Percentiles rank a stretch among this genome's conserved stretches.
These are phyloP conservation scores for Hypocreales sp. DNA, from an alignment of 2,329 filamentous ascomycete species.

Conservation along the genomic window DNA sequence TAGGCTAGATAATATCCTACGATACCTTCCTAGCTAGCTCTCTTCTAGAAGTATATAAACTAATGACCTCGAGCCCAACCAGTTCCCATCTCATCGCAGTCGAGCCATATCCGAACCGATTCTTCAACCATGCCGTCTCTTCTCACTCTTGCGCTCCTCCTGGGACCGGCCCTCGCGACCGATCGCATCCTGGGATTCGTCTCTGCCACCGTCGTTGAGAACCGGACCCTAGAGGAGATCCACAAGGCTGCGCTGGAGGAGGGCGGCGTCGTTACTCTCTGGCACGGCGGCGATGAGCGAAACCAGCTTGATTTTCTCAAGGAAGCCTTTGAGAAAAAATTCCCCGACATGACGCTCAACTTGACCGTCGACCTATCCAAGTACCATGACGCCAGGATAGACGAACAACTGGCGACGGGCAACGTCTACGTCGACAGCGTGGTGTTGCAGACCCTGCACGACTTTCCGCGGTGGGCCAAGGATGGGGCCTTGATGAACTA, in stretches of 20 bases:
- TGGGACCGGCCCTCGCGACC: neutral
- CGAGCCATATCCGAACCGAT: no score
- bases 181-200: neutral
- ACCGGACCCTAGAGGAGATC: slow-evolving; percentile 30
- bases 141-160: neutral
- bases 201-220: slow-evolving; percentile 16
- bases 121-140: no score
- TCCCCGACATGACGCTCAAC: slow-evolving; percentile 34
- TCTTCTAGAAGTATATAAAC: no score
- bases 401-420: slow-evolving; percentile 24
- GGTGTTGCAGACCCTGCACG: slow-evolving; percentile 33
- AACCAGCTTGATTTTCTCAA: slow-evolving; percentile 23
- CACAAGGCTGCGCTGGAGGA: slow-evolving; percentile 32
- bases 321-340: slow-evolving; percentile 25
- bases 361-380: slow-evolving; percentile 39
- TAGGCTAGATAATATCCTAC: no score
- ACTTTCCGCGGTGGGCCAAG: slow-evolving; percentile 34
- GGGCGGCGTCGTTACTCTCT: slow-evolving; percentile 26
- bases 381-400: slow-evolving; percentile 32
- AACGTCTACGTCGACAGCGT: slow-evolving; percentile 27
- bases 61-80: no score
- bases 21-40: no score
- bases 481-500: slow-evolving; percentile 32
- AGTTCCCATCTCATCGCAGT: no score
- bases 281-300: slow-evolving; percentile 32